Percentiles rank a stretch among this genome's conserved stretches.
These are phyloP conservation scores for Flaveria robusta DNA, from an alignment of 129 eudicot genomes.

Conservation along the genomic window DNA sequence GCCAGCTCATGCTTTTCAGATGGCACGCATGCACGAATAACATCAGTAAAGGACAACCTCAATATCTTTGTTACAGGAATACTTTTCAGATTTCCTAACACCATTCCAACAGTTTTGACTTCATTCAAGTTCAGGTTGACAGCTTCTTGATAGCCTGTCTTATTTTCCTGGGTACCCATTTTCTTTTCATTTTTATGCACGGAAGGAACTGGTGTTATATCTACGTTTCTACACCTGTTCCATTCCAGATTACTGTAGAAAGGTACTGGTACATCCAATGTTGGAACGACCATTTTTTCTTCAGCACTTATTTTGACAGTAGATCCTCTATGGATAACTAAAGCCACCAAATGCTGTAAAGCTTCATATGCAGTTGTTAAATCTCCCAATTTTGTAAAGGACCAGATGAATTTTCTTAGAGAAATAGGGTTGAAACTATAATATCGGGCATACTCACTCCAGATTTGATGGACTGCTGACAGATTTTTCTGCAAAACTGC, in stretches of 20 bases:
- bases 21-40: slow-evolving; percentile 68
- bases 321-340: slow-evolving; percentile 36
- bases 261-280: slow-evolving; percentile 76
- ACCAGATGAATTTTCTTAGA: slow-evolving; percentile 59
- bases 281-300: slow-evolving; percentile 41
- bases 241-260: slow-evolving; percentile 5
- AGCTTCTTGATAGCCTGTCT: not conserved
- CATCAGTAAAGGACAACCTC: slow-evolving; percentile 64
- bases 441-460: slow-evolving; percentile 63
- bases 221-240: not conserved
- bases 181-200: not conserved
- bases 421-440: slow-evolving; percentile 56
- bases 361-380: slow-evolving; percentile 52
- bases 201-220: too few species aligned
- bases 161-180: slow-evolving; percentile 20
- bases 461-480: slow-evolving; percentile 65
- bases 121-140: slow-evolving; percentile 23
- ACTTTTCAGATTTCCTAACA: slow-evolving; percentile 26
- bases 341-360: slow-evolving; percentile 66
- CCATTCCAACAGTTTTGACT: slow-evolving; percentile 15
- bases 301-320: slow-evolving; percentile 37
- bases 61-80: slow-evolving; percentile 42
- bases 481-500: slow-evolving; percentile 88
- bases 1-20: slow-evolving; percentile 52
- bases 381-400: slow-evolving; percentile 69